Evolutionary conservation across 1,139 yeast genomes (phyloP).

Genomic region (Hanseniaspora sp.): DNA sequence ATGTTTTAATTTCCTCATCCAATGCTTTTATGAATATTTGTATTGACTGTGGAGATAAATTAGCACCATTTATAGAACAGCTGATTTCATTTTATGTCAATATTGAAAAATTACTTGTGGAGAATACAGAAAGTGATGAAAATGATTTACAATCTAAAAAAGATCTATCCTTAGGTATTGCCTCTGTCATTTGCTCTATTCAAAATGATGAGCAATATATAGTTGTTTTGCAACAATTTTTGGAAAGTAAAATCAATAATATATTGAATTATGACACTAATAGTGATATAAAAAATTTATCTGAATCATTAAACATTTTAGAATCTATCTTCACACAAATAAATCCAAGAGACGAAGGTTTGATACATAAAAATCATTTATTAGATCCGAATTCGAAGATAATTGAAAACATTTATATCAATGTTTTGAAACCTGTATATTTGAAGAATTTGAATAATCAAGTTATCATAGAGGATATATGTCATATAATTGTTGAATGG

Average conservation of each 20-base stretch:
- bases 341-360: constrained; percentile 31
- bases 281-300: neutral
- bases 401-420: constrained; percentile 7
- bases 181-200: constrained; percentile 63
- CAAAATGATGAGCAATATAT: constrained; percentile 34
- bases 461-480: constrained; percentile 51
- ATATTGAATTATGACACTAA: neutral
- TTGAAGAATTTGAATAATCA: constrained; percentile 18
- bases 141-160: constrained; percentile 61
- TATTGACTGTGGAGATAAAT: constrained; percentile 67
- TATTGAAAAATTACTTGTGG: constrained; percentile 32
- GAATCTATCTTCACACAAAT: constrained; percentile 61
- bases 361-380: constrained; percentile 22
- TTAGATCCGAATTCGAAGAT: constrained; percentile 18
- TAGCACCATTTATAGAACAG: constrained; percentile 65
- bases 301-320: constrained; percentile 30
- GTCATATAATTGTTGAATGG: constrained; percentile 53
- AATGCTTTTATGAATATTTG: constrained; percentile 92
- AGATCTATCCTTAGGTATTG: constrained; percentile 83
- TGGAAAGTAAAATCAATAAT: constrained; percentile 38
- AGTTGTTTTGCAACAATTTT: constrained; percentile 45
- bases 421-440: constrained; percentile 10
- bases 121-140: neutral
- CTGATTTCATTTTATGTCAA: constrained; percentile 64
- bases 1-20: constrained; percentile 74